phyloP scores from a whole-genome alignment of 768 basidiomycete species.

The Xerocomus brunneocitrinus region DNA sequence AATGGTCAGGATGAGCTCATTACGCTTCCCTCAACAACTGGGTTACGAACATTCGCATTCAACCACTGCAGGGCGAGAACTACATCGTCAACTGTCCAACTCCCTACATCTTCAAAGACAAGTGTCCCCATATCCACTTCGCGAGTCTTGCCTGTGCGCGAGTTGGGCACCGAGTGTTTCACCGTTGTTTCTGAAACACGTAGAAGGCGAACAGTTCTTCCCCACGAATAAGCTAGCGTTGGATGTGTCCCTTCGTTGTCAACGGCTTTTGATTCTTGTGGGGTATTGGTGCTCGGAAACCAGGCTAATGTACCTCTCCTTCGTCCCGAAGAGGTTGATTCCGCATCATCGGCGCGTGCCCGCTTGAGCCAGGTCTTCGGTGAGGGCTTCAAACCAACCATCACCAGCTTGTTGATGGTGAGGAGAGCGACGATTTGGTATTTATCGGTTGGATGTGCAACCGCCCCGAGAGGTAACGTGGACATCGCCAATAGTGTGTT shows the following conservation, averaged over 20 bases:
- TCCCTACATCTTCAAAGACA: constrained; percentile 54
- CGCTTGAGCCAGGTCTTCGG: constrained; percentile 91
- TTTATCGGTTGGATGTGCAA: constrained; percentile 68
- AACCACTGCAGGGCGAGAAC: constrained; percentile 84
- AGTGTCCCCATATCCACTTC: constrained; percentile 63
- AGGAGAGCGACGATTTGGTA: constrained; percentile 82
- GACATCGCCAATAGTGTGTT: constrained; percentile 74
- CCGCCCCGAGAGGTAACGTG: constrained; percentile 76
- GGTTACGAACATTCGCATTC: constrained; percentile 73
- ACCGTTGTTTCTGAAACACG: constrained; percentile 57
- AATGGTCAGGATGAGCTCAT: constrained; percentile 2
- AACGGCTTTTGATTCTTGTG: constrained; percentile 21
- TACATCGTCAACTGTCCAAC: constrained; percentile 56
- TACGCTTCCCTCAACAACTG: constrained; percentile 6
- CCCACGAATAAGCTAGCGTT: constrained; percentile 84
- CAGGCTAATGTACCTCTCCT: constrained; percentile 71
- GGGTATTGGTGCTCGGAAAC: constrained; percentile 60
- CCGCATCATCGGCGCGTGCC: constrained; percentile 49
- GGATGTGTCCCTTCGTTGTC: constrained; percentile 42
- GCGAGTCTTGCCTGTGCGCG: constrained; percentile 55
- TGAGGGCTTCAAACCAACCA: constrained; percentile 88
- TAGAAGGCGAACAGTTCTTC: constrained; percentile 57
- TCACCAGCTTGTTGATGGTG: constrained; percentile 85
- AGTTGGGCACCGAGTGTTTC: constrained; percentile 45
- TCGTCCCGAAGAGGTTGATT: constrained; percentile 38